Evolutionary conservation across 139 green algal genomes (phyloP).

Genomic region (Gonium pectorale): DNA sequence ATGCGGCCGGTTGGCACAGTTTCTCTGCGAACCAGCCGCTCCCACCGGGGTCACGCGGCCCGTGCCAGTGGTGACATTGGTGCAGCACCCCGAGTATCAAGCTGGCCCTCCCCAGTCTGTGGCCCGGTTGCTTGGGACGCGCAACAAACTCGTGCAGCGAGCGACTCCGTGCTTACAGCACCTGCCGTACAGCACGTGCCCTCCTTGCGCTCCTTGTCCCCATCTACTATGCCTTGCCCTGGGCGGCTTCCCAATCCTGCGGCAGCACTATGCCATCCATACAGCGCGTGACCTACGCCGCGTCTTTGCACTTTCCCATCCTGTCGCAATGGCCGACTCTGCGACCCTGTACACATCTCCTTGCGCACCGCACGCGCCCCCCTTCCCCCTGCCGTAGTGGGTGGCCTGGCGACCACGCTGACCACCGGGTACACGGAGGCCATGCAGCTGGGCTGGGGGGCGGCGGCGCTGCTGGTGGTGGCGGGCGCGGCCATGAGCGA

Average conservation of each 20-base stretch:
- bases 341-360: not conserved
- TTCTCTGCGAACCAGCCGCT: no score
- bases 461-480: constrained; percentile 46
- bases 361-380: not conserved
- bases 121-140: no score
- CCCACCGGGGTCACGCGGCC: no score
- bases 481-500: constrained; percentile 59
- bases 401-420: constrained; percentile 43
- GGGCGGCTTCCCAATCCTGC: not conserved
- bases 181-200: no score
- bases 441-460: constrained; percentile 34
- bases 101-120: no score
- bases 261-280: not conserved
- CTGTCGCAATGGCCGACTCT: not conserved
- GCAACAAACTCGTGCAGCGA: no score
- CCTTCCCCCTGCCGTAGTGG: constrained; percentile 37
- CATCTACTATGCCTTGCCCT: no score
- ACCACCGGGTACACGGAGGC: constrained; percentile 37
- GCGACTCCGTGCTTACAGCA: no score
- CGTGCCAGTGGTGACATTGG: no score
- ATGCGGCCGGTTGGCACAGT: no score
- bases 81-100: no score
- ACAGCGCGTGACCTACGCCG: not conserved
- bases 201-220: no score
- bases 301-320: not conserved